A percentile compares a stretch with the other conserved stretches of the same genome.
Conservation (phyloP, 306 rosid genomes). For the Cicer judaicum region DNA sequence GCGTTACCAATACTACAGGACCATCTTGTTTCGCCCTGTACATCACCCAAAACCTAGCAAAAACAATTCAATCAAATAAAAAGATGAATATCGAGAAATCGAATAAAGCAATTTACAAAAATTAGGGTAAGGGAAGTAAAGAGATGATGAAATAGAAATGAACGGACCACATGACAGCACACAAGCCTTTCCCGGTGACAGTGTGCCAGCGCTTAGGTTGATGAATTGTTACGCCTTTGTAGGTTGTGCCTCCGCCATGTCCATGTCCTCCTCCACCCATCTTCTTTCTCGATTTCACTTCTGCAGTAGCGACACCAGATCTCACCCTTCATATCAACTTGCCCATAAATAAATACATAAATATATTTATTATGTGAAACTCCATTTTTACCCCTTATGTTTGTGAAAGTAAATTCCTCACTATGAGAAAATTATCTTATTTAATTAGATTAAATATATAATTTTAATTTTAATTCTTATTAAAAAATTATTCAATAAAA, state of each 20-base stretch:
- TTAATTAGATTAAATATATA: too few relatives aligned
- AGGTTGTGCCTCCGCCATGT: constrained; percentile 53
- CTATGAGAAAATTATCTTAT: too few relatives aligned
- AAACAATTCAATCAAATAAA: not conserved
- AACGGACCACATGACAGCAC: constrained; percentile 89
- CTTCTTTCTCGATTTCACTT: constrained; percentile 5
- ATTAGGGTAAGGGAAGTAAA: constrained; percentile 7
- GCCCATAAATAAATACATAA: not conserved
- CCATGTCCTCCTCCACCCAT: constrained; percentile 59
- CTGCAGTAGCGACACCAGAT: not conserved
- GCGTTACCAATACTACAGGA: constrained; percentile 86
- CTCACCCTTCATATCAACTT: not conserved
- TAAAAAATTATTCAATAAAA: too few relatives aligned
- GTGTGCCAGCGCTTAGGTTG: constrained; percentile 82
- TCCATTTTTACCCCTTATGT: not conserved
- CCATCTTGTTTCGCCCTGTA: constrained; percentile 98
- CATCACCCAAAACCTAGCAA: constrained; percentile 82
- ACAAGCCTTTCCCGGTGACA: constrained; percentile 92
- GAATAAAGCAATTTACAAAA: not conserved
- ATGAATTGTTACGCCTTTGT: constrained; percentile 55
- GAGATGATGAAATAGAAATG: not conserved
- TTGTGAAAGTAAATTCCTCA: too few relatives aligned
- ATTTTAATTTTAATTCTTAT: too few relatives aligned
- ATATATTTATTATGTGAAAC: not conserved
- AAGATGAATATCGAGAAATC: not conserved